phyloP scores from a whole-genome alignment of 2,329 filamentous ascomycete species.

The Hirsutella minnesotensis region DNA sequence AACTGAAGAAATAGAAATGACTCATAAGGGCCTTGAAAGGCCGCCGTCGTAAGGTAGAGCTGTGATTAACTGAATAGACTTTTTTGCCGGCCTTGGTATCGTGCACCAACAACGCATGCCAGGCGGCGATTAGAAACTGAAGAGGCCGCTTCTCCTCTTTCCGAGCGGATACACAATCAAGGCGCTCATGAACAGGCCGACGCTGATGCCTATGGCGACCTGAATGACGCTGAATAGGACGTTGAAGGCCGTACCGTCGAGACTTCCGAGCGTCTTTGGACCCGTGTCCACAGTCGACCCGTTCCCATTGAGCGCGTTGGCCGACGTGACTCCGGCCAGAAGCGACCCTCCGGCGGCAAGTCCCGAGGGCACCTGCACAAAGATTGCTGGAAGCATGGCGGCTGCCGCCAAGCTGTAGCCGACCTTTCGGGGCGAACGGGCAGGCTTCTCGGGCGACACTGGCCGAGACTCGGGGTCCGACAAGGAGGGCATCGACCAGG shows the following conservation, averaged over 20 bases:
- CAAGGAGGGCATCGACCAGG: slow-evolving; percentile 18
- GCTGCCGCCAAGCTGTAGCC: slow-evolving; percentile 74
- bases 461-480: slow-evolving; percentile 21
- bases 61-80: no score
- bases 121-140: slow-evolving; percentile 30
- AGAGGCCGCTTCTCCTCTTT: slow-evolving; percentile 45
- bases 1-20: neutral
- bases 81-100: no score
- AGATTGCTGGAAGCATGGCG: slow-evolving; percentile 78
- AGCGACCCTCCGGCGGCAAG: slow-evolving; percentile 49
- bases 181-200: slow-evolving; percentile 45
- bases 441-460: slow-evolving; percentile 10
- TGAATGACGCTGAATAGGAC: slow-evolving; percentile 48
- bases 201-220: slow-evolving; percentile 50
- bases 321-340: slow-evolving; percentile 43
- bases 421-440: slow-evolving; percentile 28
- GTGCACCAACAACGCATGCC: no score
- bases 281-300: slow-evolving; percentile 3
- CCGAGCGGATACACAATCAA: slow-evolving; percentile 44
- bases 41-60: no score
- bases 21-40: neutral
- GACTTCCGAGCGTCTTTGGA: slow-evolving; percentile 10
- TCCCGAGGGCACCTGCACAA: slow-evolving; percentile 54
- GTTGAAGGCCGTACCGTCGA: slow-evolving; percentile 37
- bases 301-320: slow-evolving; percentile 40